phyloP scores from a whole-genome alignment of 2,329 filamentous ascomycete species.

The Sporothrix variecibatus region DNA sequence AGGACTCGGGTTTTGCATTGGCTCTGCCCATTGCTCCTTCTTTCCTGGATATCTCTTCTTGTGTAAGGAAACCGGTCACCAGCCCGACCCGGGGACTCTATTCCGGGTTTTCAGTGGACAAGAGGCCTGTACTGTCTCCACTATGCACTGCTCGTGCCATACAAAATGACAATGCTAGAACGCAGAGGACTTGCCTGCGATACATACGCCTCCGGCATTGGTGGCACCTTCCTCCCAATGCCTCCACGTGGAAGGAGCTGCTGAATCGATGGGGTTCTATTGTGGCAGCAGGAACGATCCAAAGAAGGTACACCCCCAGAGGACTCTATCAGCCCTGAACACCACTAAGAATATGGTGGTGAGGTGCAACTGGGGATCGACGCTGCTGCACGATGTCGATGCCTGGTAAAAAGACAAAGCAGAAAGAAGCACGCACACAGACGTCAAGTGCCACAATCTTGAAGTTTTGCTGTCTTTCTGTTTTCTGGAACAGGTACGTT shows the following conservation, averaged over 20 bases:
- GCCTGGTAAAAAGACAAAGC: background rate
- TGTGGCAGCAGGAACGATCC: background rate
- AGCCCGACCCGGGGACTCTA: background rate
- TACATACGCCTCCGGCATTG: background rate
- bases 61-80: conserved; percentile 13
- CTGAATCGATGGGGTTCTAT: background rate
- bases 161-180: background rate
- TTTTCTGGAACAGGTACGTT: conserved; percentile 7
- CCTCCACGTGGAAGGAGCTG: background rate
- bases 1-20: conserved; percentile 7
- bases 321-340: background rate
- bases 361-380: conserved; percentile 18
- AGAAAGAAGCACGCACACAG: background rate
- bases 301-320: background rate
- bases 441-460: background rate
- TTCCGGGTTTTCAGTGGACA: background rate
- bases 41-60: background rate
- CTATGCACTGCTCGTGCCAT: background rate
- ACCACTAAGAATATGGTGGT: background rate
- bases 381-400: conserved; percentile 24
- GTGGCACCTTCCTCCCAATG: background rate
- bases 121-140: background rate
- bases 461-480: background rate
- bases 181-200: background rate
- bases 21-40: background rate